These are phyloP conservation scores for Kluyveromyces marxianus DNA, from an alignment of 1,139 yeast species.

Conservation along the genomic window DNA sequence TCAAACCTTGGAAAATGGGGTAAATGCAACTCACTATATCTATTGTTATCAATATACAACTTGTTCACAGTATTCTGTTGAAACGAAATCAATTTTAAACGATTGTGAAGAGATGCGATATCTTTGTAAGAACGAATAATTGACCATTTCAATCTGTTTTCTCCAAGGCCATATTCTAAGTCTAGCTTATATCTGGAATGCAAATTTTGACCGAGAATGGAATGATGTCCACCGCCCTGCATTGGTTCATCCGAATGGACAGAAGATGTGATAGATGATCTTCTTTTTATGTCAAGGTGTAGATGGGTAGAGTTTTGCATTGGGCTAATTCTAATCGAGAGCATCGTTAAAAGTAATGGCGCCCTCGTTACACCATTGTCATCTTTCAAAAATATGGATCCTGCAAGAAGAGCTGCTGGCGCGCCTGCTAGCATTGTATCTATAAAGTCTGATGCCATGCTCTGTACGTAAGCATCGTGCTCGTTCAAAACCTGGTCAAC, in stretches of 20 bases:
- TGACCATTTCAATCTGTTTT: conserved; percentile 72
- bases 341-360: conserved; percentile 66
- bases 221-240: background rate
- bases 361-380: conserved; percentile 74
- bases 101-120: conserved; percentile 57
- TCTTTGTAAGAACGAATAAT: conserved; percentile 69
- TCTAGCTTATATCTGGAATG: conserved; percentile 49
- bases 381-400: conserved; percentile 68
- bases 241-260: conserved; percentile 1
- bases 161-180: conserved; percentile 85
- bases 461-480: conserved; percentile 23
- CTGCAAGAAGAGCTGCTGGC: conserved; percentile 72
- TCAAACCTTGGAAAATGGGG: conserved; percentile 30
- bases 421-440: conserved; percentile 63
- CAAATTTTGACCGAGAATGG: conserved; percentile 10
- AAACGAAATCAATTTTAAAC: conserved; percentile 48
- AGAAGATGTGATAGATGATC: conserved; percentile 2
- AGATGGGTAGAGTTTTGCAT: conserved; percentile 18
- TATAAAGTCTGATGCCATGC: conserved; percentile 57
- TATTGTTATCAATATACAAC: conserved; percentile 19
- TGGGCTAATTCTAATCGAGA: conserved; percentile 53
- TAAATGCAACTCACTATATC: conserved; percentile 20
- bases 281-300: background rate
- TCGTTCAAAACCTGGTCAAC: conserved; percentile 8
- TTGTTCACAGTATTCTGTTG: conserved; percentile 28